A percentile compares a stretch with the other conserved stretches of the same genome.
phyloP scores from a whole-genome alignment of 2,329 filamentous ascomycete species.

The Trichoderma gracile region DNA sequence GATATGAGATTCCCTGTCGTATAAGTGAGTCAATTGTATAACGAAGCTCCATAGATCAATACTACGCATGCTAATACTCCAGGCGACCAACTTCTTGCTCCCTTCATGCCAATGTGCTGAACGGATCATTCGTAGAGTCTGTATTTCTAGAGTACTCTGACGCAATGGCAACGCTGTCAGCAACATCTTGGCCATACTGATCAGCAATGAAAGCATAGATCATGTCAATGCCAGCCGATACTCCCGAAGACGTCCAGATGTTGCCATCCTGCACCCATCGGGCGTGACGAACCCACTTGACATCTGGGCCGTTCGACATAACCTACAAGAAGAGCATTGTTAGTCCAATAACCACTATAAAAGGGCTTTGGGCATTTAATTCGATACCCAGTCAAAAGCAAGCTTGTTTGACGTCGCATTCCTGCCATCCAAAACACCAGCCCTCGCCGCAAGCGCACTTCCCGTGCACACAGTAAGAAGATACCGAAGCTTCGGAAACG shows the following conservation, averaged over 20 bases:
- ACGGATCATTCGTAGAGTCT: slow-evolving; percentile 56
- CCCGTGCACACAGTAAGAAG: slow-evolving; percentile 66
- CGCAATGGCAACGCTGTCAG: slow-evolving; percentile 48
- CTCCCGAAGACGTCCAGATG: slow-evolving; percentile 62
- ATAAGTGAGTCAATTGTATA: no score
- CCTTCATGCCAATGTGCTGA: slow-evolving; percentile 32
- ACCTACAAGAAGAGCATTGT: slow-evolving; percentile 30
- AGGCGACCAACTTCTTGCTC: no score
- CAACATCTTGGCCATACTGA: slow-evolving; percentile 53
- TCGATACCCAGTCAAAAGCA: slow-evolving; percentile 45
- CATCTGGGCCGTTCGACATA: slow-evolving; percentile 43
- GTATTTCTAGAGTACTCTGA: slow-evolving; percentile 61
- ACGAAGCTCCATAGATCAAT: no score
- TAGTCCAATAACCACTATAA: background rate
- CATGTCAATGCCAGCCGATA: slow-evolving; percentile 49
- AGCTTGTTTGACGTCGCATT: slow-evolving; percentile 63
- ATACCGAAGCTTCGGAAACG: slow-evolving; percentile 49
- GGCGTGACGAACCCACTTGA: slow-evolving; percentile 57
- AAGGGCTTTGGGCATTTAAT: background rate
- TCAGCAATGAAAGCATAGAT: slow-evolving; percentile 38
- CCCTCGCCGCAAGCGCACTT: slow-evolving; percentile 51
- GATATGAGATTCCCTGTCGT: no score
- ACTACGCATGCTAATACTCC: background rate
- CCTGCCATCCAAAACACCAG: slow-evolving; percentile 58
- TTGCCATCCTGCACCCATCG: slow-evolving; percentile 63